Evolutionary conservation across 106 monocot species (phyloP), one percentile per base, ranked within the genome.

Genomic region (Dendrobium officinale): DNA sequence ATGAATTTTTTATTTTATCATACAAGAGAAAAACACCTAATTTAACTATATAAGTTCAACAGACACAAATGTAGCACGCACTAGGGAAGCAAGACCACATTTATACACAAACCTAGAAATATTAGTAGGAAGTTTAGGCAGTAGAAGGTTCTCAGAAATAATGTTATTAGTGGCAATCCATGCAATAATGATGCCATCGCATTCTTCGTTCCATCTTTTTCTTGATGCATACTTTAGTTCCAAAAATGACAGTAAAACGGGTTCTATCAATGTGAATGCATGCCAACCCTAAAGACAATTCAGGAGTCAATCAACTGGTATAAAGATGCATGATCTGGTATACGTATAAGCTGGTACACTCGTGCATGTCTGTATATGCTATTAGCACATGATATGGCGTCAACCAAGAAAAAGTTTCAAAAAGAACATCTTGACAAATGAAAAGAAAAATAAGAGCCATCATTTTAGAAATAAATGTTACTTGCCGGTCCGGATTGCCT

Each of bases 401-500:
- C 3, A 67, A 29, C 24, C 27, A 26, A 29, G 67, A 5, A 22
- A 27, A 67, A 27, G 37, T 37, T 37, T 37, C 37, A 37, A 37
- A 37, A 37, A 37, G 37, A 37, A 37, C 37, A 37, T 3, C 0
- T 37, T 37, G 37, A 37, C 9, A 3, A 70, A 43, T 74, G 6
- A 43, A 74, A 49, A 48, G 49, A 1, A 13, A 22, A 3, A 31
- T 31, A 31, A 75, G 49, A 76, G 51, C 1, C 9, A 24, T 49
- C 9, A 42, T 2, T 76, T 6, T 76, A 7, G 26, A 76, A 76
- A 49, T 42, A 49, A 26, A 48, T 42, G 13, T 51, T 47, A 76
- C 45, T 76, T 85, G 95, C 99, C 90, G 85, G 82, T 85, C 86
- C 77, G 91, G 93, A 79, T 99, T 93, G 83, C 99, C 92, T 67